Base-by-base conservation (phyloP, 805 yeast genomes). In the Ogataea degrootiae region DNA sequence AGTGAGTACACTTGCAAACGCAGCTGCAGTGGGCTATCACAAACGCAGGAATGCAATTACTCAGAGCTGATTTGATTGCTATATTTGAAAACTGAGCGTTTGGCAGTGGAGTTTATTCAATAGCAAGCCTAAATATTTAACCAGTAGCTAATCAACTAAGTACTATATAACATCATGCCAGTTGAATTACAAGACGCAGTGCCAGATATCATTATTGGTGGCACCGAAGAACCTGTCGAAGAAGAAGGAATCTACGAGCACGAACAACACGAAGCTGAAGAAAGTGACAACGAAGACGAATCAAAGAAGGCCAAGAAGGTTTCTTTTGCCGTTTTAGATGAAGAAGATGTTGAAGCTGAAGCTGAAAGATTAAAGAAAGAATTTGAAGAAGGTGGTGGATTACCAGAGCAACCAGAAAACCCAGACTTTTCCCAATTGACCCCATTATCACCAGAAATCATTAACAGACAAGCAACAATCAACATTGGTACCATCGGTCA, bases 401-500 rank as follows among this genome's bases (percentile, higher is more conserved):
- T 94, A 50, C 99, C 99, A 46, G 96, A 87, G 67, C 99, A 94
- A 72, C 96, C 97, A 48, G 85, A 77, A 37, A 75, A 87, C 70
- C 96, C 96, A 49, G 97, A 91, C 65, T 85, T 92, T 62, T 56
- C 85, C 37, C 65, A 72, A 56, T 72, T 94, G 71, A 87, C 92
- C 42, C 97, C 99, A 34, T 74, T 88, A 53, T 85, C 95, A 7
- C 94, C 96, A 46, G 99, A 91, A 64, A 95, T 94, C 66, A 94
- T 94, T 72, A 88, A 87, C 70, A 87, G 99, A 79, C 99, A 94
- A 75, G 99, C 99, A 53, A 94, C 99, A 43, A 89, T 94, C 67
- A 94, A 94, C 71, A 94, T 94, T 65, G 99, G 99, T 71, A 92
- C 98, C 65, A 92, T 92, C 66, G 99, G 99, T 57, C 99, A 92